Evolutionary conservation across 2,329 filamentous ascomycete genomes (phyloP), one percentile per base, ranked within the genome.

Genomic region (Colletotrichum camelliae): DNA sequence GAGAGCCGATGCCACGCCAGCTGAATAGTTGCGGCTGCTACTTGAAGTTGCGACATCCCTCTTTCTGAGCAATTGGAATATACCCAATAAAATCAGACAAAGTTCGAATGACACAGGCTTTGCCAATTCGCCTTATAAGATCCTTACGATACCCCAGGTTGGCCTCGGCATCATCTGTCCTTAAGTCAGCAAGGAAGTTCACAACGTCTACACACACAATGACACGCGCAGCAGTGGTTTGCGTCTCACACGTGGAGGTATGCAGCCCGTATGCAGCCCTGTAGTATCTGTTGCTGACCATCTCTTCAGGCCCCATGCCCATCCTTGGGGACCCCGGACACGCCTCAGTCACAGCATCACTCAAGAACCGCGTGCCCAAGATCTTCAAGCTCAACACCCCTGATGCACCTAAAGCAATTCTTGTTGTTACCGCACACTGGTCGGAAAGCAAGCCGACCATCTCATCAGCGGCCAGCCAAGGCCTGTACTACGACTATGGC

Each of bases 401-500:
- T 2, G 83, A 88, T 2, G 85, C 87, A 15, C 88, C 87, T 0
- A 84, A 84, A 12, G 90, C 88, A 29, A 91, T 92, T 61, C 83
- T 91, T 12, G 82, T 92, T 37, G 86, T 92, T 16, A 92, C 91
- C 0, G 90, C 91, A 5, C 90, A 92, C 83, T 92, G 90, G 91
- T 86, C 86, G 4, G 87, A 88, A 4, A 62, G 77, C 16, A 82
- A 81, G 10, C 90, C 90, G 2, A 87, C 86, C 57, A 88, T 93
- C 74, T 90, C 89, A 15, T 89, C 87, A 4, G 87, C 79, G 5
- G 79, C 83, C 24, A 85, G 84, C 29, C 91, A 89, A 72, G 79
- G 83, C 3, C 83, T 93, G 6, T 82, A 87, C 65, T 93, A 91
- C 80, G 91, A 93, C 80, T 93, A 92, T 82, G 87, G 87, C 79